Base-by-base conservation (phyloP, 139 green algal genomes). In the Coelastrella sp. region DNA sequence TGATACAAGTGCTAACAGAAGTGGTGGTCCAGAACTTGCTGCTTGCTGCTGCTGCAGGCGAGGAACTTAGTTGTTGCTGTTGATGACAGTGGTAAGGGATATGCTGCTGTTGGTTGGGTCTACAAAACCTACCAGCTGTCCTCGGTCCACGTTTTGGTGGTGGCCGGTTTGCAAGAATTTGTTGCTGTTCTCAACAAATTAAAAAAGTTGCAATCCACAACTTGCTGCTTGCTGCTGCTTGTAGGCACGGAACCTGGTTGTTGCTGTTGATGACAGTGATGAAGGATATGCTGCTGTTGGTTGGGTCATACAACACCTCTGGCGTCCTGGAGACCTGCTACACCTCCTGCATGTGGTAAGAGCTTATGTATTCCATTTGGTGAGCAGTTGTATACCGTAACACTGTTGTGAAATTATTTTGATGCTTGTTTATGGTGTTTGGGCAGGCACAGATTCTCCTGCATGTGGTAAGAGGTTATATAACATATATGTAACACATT, bases 221-320 rank as follows among this genome's bases (percentile, higher is more conserved):
- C n/a, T n/a, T n/a, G n/a, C n/a, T n/a, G n/a, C n/a, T n/a, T n/a
- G n/a, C n/a, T n/a, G n/a, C n/a, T n/a, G n/a, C n/a, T n/a, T n/a
- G n/a, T n/a, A n/a, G n/a, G n/a, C n/a, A n/a, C n/a, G n/a, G n/a
- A n/a, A n/a, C n/a, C n/a, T n/a, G n/a, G n/a, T n/a, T n/a, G n/a
- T n/a, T n/a, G n/a, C n/a, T n/a, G n/a, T n/a, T n/a, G n/a, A 73
- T 82, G 85, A 89, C 58, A 82, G 85, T 22, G 73, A 83, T 14
- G 85, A 89, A n/a, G 73, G 85, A 19, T 76, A 65, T 47, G 66
- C 61, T 17, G 60, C 54, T 32, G 85, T 60, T 5, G 73, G 7
- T 7, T 89, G 85, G 85, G 85, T 89, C 32, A 23, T 89, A 11
- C 66, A 83, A 58, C 57, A 89, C 85, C 54, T 89, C 4, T 89